A percentile compares a stretch with the other conserved stretches of the same genome.
Evolutionary conservation across 1,284 basidiomycete genomes (phyloP).

Genomic region (Farysia itapuensis): DNA sequence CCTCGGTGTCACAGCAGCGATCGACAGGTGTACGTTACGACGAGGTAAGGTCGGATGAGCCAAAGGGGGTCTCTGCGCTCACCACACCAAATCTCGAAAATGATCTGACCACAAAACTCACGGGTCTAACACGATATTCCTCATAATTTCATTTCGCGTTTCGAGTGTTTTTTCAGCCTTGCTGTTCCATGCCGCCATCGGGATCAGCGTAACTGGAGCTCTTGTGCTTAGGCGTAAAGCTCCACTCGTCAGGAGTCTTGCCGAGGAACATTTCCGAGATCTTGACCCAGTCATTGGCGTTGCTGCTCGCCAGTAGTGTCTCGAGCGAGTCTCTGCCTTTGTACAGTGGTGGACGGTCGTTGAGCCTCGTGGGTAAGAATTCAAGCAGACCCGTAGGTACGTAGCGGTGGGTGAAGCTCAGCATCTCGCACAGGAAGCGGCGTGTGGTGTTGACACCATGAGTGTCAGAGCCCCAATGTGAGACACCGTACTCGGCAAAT

Average conservation of each 20-base stretch:
- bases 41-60: too few species aligned
- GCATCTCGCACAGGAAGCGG: slow-evolving; percentile 88
- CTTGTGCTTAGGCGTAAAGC: slow-evolving; percentile 65
- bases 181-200: slow-evolving; percentile 15
- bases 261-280: slow-evolving; percentile 93
- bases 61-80: too few species aligned
- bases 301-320: slow-evolving; percentile 77
- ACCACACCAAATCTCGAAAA: too few species aligned
- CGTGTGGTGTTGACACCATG: slow-evolving; percentile 85
- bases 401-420: slow-evolving; percentile 94
- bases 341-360: slow-evolving; percentile 85
- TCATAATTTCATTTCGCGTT: too few species aligned
- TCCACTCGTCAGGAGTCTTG: slow-evolving; percentile 66
- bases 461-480: slow-evolving; percentile 58
- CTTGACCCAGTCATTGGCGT: slow-evolving; percentile 89
- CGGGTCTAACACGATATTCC: too few species aligned
- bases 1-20: too few species aligned
- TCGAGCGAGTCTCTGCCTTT: slow-evolving; percentile 78
- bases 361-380: slow-evolving; percentile 75
- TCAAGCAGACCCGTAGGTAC: slow-evolving; percentile 92
- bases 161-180: too few species aligned
- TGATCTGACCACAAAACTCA: too few species aligned
- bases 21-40: too few species aligned
- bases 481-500: slow-evolving; percentile 48
- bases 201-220: slow-evolving; percentile 26